A percentile compares a stretch with the other conserved stretches of the same genome.
Evolutionary conservation across 495 filamentous ascomycete genomes (phyloP).

Genomic region (Sabuloglossum arenarium): DNA sequence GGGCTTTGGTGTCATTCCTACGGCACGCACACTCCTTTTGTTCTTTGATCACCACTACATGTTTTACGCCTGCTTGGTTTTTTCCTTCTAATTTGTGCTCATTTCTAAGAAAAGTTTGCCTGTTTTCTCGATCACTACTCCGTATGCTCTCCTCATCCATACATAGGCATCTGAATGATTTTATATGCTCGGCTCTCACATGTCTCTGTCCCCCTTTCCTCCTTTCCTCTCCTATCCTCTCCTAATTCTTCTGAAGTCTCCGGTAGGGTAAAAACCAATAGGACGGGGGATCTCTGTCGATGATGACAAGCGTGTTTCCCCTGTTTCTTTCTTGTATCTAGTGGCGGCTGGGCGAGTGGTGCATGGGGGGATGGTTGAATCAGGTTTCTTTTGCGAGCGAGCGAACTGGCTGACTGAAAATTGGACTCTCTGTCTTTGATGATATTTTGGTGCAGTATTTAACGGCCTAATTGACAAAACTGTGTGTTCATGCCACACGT

Average conservation of each 20-base stretch:
- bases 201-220: too few species aligned
- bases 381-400: neutral
- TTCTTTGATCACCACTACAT: neutral
- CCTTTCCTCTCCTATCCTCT: too few species aligned
- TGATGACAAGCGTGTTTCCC: neutral
- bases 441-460: neutral
- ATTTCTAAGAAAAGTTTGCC: neutral
- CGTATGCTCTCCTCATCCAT: neutral
- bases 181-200: neutral
- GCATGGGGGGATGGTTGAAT: neutral
- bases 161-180: neutral
- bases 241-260: neutral
- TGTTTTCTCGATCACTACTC: neutral
- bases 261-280: neutral
- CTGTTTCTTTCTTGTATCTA: neutral
- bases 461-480: slow-evolving; percentile 1
- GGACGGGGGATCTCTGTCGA: neutral
- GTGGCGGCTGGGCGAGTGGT: neutral
- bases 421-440: neutral
- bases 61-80: neutral
- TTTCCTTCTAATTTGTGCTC: neutral
- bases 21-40: neutral
- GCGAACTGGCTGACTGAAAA: neutral
- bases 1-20: neutral
- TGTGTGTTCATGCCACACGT: neutral